Base-by-base conservation (phyloP, 2,329 filamentous ascomycete species). In the Ophiostoma sp. region DNA sequence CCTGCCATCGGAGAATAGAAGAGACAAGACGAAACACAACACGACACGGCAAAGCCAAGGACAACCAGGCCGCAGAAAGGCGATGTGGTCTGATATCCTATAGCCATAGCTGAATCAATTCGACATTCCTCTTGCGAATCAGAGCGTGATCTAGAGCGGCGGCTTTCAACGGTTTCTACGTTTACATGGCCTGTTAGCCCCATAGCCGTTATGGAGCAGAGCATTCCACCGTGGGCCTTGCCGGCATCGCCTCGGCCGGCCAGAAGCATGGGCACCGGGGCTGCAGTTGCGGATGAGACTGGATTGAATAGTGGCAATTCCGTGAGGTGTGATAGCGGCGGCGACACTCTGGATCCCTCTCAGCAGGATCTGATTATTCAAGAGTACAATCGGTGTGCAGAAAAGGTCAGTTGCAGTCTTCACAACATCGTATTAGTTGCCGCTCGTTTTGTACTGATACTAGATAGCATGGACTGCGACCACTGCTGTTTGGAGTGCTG, bases 321-420 rank as follows among this genome's bases (percentile, higher is more conserved):
- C 27, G 27, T 27, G 3, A 42, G 42, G 58, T 11, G 38, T 27
- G n/a, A 7, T 38, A 40, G 40, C 11, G 60, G 42, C 16, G 8
- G 40, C 40, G 38, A 47, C 8, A 12, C 9, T 14, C 5, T 18
- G 18, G 14, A 14, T 18, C 16, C 80, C 82, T 47, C 69, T 0
- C 67, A 83, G 67, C 79, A 84, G 42, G 74, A 77, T 1, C 73
- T 76, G 2, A 85, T 85, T 74, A 75, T 88, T 5, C 73, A 81
- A 7, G 84, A 87, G 72, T 89, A 88, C 75, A 89, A 89, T 74
- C 78, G 80, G 4, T 75, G 89, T 5, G 87, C 87, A 2, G 81
- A 79, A 68, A 85, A 85, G 81, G 86, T 87, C 70, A 44, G 71
- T 67, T 38, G 16, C 42, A 44, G 5, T 55, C 49, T 9, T 27